phyloP scores from a whole-genome alignment of 805 yeast species.

The Metschnikowia proteae region DNA sequence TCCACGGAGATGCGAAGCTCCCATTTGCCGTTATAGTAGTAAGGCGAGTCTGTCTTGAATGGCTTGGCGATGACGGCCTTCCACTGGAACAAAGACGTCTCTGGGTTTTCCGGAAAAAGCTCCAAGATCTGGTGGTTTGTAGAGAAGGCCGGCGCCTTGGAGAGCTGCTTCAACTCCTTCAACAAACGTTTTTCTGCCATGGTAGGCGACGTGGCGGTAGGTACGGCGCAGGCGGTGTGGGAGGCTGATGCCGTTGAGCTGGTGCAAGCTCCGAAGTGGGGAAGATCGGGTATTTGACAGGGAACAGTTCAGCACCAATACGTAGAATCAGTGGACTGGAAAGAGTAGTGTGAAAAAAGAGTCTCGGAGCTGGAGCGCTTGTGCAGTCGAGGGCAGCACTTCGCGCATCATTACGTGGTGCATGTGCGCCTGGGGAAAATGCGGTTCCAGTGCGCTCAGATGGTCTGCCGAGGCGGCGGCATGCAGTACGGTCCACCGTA shows the following conservation, averaged over 20 bases:
- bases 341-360: background rate
- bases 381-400: background rate
- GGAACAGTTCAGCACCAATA: too few relatives aligned
- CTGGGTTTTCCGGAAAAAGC: conserved; percentile 39
- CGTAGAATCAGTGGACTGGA: background rate
- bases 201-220: background rate
- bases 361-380: background rate
- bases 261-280: too few relatives aligned
- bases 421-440: conserved; percentile 5
- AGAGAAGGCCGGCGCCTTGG: conserved; percentile 23
- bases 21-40: conserved; percentile 50
- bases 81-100: conserved; percentile 14
- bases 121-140: conserved; percentile 37
- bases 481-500: background rate
- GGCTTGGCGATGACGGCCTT: conserved; percentile 21
- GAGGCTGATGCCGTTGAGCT: too few relatives aligned
- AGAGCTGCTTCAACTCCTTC: conserved; percentile 35
- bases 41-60: conserved; percentile 43
- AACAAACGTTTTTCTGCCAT: conserved; percentile 43
- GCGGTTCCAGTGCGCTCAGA: background rate
- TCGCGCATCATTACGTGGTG: conserved; percentile 1
- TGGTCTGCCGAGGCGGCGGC: conserved; percentile 1
- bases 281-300: too few relatives aligned
- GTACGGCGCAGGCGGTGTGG: too few relatives aligned
- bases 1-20: conserved; percentile 44